phyloP scores from a whole-genome alignment of 495 filamentous ascomycete species.

The Neurospora terricola region DNA sequence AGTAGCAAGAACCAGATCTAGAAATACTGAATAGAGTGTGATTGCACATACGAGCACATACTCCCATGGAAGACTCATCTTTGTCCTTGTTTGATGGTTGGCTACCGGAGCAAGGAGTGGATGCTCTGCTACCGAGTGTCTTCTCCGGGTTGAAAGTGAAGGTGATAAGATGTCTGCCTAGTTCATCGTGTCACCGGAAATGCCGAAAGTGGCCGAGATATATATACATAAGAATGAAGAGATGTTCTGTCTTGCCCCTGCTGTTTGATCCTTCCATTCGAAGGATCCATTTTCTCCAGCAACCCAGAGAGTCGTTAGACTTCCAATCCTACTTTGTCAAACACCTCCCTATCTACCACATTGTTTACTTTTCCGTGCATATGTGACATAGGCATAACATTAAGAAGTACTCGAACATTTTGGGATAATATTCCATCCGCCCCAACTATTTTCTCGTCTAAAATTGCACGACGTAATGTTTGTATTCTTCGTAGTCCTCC shows the following conservation, averaged over 20 bases:
- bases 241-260: no score
- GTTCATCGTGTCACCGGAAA: not conserved
- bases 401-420: not conserved
- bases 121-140: not conserved
- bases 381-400: not conserved
- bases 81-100: no score
- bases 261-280: no score
- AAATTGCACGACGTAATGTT: not conserved
- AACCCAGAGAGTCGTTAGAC: not conserved
- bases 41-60: no score
- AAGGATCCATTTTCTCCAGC: no score
- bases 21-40: not conserved
- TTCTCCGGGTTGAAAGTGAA: not conserved
- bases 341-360: not conserved
- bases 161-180: not conserved
- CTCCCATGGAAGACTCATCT: no score
- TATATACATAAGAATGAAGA: not conserved
- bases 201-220: not conserved
- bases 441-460: not conserved
- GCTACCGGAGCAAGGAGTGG: no score
- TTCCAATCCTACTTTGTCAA: not conserved
- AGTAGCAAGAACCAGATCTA: not conserved
- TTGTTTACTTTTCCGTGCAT: not conserved
- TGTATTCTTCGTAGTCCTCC: not conserved
- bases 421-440: not conserved